Evolutionary conservation across 306 rosid species (phyloP).

Genomic region (apple (Malus domestica)): ASM211411v1 NC_041805.1:28498001-28498500

Average conservation of each 20-base stretch:
- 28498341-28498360: slow-evolving; percentile 1
- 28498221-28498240: background rate
- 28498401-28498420: slow-evolving; percentile 7
- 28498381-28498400: slow-evolving; percentile 7
- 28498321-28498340: background rate
- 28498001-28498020: background rate
- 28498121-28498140: slow-evolving; percentile 32
- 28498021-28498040: slow-evolving; percentile 20
- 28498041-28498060: slow-evolving; percentile 10
- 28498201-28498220: background rate
- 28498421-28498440: slow-evolving; percentile 9
- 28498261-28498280: background rate
- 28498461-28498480: slow-evolving; percentile 7
- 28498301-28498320: background rate
- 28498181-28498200: background rate
- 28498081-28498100: slow-evolving; percentile 14
- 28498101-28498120: slow-evolving; percentile 13
- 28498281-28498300: background rate
- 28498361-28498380: background rate
- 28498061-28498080: background rate
- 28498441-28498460: background rate
- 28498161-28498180: background rate
- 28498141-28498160: background rate
- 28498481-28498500: slow-evolving; percentile 39
- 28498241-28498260: background rate